These are phyloP conservation scores for Centaurea solstitialis DNA, from an alignment of 129 eudicot species.

Conservation along the genomic window DNA sequence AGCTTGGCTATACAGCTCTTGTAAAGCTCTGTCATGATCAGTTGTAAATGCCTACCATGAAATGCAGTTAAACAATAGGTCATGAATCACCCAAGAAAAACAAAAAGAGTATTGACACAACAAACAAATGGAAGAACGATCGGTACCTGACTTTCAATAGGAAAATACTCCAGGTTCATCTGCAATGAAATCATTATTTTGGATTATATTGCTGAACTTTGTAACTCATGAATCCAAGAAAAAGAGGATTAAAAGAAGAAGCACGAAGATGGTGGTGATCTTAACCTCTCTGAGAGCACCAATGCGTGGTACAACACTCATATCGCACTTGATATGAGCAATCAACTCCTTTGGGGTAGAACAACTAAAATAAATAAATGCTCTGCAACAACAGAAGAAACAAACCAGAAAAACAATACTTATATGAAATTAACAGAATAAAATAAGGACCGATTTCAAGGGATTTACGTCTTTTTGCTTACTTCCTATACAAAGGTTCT, in stretches of 20 bases:
- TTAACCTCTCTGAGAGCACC: slow-evolving; percentile 92
- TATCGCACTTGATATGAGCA: slow-evolving; percentile 65
- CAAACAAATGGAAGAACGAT: not conserved
- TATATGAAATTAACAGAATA: not conserved
- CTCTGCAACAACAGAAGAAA: slow-evolving; percentile 55
- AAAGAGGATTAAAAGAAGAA: slow-evolving; percentile 9
- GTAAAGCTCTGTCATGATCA: slow-evolving; percentile 80
- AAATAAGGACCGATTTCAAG: not conserved
- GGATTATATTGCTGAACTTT: slow-evolving; percentile 7
- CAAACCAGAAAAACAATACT: slow-evolving; percentile 9
- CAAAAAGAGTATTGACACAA: not conserved
- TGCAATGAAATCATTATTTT: slow-evolving; percentile 32
- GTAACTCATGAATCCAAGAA: not conserved
- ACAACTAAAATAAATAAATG: slow-evolving; percentile 77
- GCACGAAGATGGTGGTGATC: slow-evolving; percentile 10
- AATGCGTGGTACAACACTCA: slow-evolving; percentile 92
- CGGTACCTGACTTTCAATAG: slow-evolving; percentile 85
- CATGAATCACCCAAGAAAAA: slow-evolving; percentile 1
- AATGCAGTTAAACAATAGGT: not conserved
- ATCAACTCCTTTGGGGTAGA: slow-evolving; percentile 76
- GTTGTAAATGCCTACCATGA: slow-evolving; percentile 67
- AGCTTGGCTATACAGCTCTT: slow-evolving; percentile 59
- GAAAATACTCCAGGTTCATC: slow-evolving; percentile 96
- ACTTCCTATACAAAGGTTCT: slow-evolving; percentile 94
- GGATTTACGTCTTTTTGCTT: slow-evolving; percentile 26